A percentile compares a stretch with the other conserved stretches of the same genome.
Conservation (phyloP, 441 rosid species). For the Pelargonium myrrhifolium region DNA sequence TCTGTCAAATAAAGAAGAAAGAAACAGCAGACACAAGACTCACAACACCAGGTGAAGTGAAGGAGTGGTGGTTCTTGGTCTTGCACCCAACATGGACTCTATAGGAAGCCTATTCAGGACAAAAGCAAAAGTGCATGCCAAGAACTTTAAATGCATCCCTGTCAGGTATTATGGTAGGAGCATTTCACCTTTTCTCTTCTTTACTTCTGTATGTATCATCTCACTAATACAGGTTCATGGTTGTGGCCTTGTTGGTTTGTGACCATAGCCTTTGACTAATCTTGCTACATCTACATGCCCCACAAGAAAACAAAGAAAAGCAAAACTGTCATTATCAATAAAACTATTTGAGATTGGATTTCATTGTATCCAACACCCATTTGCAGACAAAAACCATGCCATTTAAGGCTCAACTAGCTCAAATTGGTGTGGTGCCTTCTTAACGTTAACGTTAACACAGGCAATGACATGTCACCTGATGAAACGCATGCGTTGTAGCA, state of each 20-base stretch:
- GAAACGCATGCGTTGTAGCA: too few species aligned
- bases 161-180: neutral
- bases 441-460: too few species aligned
- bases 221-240: neutral
- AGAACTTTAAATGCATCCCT: neutral
- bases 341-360: neutral
- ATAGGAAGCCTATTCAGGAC: too few species aligned
- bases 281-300: neutral
- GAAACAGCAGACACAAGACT: too few species aligned
- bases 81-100: too few species aligned
- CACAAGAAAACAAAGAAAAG: neutral
- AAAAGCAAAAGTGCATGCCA: neutral
- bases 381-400: too few species aligned
- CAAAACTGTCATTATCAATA: neutral
- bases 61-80: too few species aligned
- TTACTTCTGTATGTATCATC: neutral
- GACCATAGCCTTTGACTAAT: neutral
- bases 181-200: neutral
- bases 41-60: too few species aligned
- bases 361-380: neutral
- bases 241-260: neutral
- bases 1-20: too few species aligned
- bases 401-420: too few species aligned
- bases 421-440: too few species aligned
- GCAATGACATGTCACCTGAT: too few species aligned